Percentiles rank a stretch among this genome's conserved stretches.
Conservation (phyloP, 2,329 filamentous ascomycete species). For the Colletotrichum camelliae region DNA sequence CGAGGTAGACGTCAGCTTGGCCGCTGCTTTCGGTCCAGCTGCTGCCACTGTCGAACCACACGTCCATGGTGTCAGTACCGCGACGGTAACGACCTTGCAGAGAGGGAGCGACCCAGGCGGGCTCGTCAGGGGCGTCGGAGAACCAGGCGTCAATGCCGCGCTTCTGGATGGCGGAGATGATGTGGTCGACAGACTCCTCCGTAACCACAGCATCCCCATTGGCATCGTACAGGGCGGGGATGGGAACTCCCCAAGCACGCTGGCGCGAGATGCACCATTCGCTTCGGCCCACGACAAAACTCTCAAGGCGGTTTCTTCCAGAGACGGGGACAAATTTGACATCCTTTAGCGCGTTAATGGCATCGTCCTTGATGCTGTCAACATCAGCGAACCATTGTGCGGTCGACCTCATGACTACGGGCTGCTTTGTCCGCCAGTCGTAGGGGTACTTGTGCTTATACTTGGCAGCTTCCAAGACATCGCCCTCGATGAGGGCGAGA, state of each 20-base stretch:
- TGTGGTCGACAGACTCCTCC: conserved; percentile 79
- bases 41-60: conserved; percentile 98
- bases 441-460: conserved; percentile 95
- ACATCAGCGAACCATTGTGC: conserved; percentile 99
- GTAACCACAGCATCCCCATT: conserved; percentile 80
- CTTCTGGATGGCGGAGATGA: conserved; percentile 77
- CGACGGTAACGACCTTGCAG: conserved; percentile 70
- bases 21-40: conserved; percentile 74
- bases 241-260: conserved; percentile 94
- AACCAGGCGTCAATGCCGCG: conserved; percentile 95
- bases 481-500: conserved; percentile 68
- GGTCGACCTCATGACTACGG: conserved; percentile 89
- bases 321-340: conserved; percentile 81
- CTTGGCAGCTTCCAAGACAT: conserved; percentile 72
- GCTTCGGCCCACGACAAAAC: conserved; percentile 84
- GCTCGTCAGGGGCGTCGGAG: conserved; percentile 78
- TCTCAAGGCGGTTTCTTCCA: conserved; percentile 77
- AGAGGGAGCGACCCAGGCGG: conserved; percentile 75
- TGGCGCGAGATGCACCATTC: conserved; percentile 99
- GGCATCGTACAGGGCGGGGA: conserved; percentile 84
- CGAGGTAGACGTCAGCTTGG: conserved; percentile 85
- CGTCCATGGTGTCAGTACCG: conserved; percentile 96
- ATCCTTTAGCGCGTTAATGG: conserved; percentile 70
- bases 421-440: conserved; percentile 95
- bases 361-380: conserved; percentile 76